These are phyloP conservation scores for Hypoxylon sp. DNA, from an alignment of 2,329 filamentous ascomycete genomes.

Conservation along the genomic window DNA sequence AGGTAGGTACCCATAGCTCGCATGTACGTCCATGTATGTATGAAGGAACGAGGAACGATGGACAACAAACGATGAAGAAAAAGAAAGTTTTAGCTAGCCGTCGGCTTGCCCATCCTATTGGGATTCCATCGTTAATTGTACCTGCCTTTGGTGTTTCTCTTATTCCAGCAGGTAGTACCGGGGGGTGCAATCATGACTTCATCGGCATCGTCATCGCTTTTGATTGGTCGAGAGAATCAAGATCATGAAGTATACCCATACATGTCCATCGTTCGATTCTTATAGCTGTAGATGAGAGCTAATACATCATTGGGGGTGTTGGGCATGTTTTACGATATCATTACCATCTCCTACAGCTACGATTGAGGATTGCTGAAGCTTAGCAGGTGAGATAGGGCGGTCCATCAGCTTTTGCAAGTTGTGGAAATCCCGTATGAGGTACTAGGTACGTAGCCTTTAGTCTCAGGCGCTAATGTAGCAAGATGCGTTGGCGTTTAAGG, in stretches of 20 bases:
- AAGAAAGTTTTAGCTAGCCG: conserved; percentile 15
- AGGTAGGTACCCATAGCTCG: conserved; percentile 11
- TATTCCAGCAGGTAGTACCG: conserved; percentile 24
- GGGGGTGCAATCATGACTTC: conserved; percentile 34
- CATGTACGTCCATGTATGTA: no score
- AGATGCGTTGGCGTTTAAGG: conserved; percentile 41
- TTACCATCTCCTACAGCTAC: conserved; percentile 3
- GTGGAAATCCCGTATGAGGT: conserved; percentile 19
- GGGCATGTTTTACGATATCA: conserved; percentile 2
- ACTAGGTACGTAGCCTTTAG: conserved; percentile 31
- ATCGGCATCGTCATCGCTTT: conserved; percentile 19
- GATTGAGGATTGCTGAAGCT: conserved; percentile 17
- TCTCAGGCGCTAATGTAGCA: conserved; percentile 41
- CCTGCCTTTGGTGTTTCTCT: conserved; percentile 13
- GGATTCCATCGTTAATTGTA: conserved; percentile 23
- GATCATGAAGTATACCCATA: conserved; percentile 19
- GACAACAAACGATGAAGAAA: background rate
- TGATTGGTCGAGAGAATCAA: conserved; percentile 23
- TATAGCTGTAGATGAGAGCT: background rate
- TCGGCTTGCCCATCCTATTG: conserved; percentile 10
- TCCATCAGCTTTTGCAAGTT: conserved; percentile 23
- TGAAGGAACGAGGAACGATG: background rate
- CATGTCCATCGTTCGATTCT: conserved; percentile 15
- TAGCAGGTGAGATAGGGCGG: conserved; percentile 16
- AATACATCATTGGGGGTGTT: background rate